A percentile compares a stretch with the other conserved stretches of the same genome.
phyloP scores from a whole-genome alignment of 768 basidiomycete genomes.

The Boletus tomentosulus region DNA sequence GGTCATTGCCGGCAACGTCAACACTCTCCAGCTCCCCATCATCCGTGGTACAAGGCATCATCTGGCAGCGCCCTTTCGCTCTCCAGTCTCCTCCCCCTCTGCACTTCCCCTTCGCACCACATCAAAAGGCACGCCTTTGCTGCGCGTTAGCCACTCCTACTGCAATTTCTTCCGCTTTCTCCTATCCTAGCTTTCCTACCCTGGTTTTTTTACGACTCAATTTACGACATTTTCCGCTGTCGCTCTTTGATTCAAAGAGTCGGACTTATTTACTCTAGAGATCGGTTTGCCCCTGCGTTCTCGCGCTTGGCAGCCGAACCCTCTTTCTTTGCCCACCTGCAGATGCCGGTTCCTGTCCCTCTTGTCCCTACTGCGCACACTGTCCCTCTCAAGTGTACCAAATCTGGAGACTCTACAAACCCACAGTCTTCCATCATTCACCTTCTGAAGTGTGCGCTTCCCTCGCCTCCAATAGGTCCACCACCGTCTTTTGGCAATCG shows the following conservation, averaged over 20 bases:
- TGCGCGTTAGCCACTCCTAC: slow-evolving; percentile 74
- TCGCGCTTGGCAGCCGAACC: slow-evolving; percentile 41
- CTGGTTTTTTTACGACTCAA: slow-evolving; percentile 52
- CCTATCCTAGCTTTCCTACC: slow-evolving; percentile 28
- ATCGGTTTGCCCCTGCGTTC: slow-evolving; percentile 37
- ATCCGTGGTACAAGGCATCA: slow-evolving; percentile 17
- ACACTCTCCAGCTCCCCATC: slow-evolving; percentile 4
- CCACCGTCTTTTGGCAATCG: slow-evolving; percentile 63
- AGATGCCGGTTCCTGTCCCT: slow-evolving; percentile 88
- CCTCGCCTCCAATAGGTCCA: slow-evolving; percentile 54
- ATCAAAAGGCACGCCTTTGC: slow-evolving; percentile 90
- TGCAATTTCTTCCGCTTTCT: slow-evolving; percentile 23
- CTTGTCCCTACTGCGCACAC: slow-evolving; percentile 56
- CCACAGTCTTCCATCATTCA: slow-evolving; percentile 45
- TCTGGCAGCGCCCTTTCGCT: slow-evolving; percentile 11
- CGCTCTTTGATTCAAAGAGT: slow-evolving; percentile 39
- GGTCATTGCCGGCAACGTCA: slow-evolving; percentile 27
- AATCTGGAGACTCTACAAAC: slow-evolving; percentile 37
- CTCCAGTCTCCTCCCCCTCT: slow-evolving; percentile 18
- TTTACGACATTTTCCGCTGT: slow-evolving; percentile 54
- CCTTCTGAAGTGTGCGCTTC: slow-evolving; percentile 53
- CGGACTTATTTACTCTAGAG: slow-evolving; percentile 38
- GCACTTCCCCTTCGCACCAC: slow-evolving; percentile 32
- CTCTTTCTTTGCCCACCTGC: slow-evolving; percentile 44
- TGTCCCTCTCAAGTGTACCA: slow-evolving; percentile 58